Evolutionary conservation across 164 flowering plant species (phyloP).

Genomic region (Macadamia integrifolia): DNA sequence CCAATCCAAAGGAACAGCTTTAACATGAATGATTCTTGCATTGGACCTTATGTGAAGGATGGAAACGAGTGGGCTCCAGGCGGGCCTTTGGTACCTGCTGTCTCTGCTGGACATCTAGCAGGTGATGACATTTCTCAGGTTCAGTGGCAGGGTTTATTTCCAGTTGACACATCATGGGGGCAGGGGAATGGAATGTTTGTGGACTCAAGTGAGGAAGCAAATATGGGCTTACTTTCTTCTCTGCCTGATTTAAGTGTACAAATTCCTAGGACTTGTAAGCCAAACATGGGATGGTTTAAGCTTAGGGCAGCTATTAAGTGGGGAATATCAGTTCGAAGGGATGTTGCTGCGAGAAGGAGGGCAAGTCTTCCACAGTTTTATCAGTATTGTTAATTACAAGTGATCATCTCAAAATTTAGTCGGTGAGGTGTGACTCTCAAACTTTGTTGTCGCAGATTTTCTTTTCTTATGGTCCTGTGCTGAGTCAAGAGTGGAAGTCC

Average conservation of each 20-base stretch:
- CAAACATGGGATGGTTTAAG: constrained; percentile 46
- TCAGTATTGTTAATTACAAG: constrained; percentile 2
- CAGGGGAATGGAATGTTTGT: constrained; percentile 19
- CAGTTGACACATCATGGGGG: constrained; percentile 18
- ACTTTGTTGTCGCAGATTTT: background rate
- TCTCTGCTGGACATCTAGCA: constrained; percentile 9
- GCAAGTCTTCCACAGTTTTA: constrained; percentile 7
- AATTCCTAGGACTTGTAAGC: constrained; percentile 19
- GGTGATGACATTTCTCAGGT: constrained; percentile 15
- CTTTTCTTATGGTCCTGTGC: background rate
- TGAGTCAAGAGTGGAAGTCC: background rate
- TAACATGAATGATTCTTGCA: constrained; percentile 4
- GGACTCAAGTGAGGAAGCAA: constrained; percentile 16
- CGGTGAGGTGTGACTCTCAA: background rate
- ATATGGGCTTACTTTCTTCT: constrained; percentile 10
- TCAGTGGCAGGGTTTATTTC: constrained; percentile 20
- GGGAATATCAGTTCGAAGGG: constrained; percentile 16
- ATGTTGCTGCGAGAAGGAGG: constrained; percentile 35
- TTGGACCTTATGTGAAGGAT: constrained; percentile 6
- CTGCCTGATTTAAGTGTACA: constrained; percentile 12
- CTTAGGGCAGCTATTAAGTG: constrained; percentile 42
- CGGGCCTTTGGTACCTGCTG: constrained; percentile 11
- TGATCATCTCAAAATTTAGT: constrained; percentile 5
- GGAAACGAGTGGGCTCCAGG: constrained; percentile 21
- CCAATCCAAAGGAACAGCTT: constrained; percentile 18